Conservation (phyloP, 2,329 filamentous ascomycete species). For the Aureobasidium sp. region DNA sequence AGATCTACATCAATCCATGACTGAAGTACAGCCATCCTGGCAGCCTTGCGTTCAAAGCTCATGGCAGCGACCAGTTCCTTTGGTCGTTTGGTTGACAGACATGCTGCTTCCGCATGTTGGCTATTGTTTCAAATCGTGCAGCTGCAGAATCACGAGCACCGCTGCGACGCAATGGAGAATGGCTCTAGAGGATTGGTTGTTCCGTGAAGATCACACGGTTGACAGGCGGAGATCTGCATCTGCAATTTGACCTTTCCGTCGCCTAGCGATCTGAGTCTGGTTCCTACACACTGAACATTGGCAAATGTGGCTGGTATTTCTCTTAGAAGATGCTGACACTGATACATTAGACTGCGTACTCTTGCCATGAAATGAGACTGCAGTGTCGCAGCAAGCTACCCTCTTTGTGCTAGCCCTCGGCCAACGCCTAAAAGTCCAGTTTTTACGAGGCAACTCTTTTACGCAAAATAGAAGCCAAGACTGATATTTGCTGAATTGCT, state of each 20-base stretch:
- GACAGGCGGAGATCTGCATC: conserved; percentile 14
- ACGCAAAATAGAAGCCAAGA: not conserved
- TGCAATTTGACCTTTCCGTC: conserved; percentile 12
- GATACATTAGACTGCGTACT: not conserved
- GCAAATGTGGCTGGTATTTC: not conserved
- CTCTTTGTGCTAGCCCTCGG: not conserved
- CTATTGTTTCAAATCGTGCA: not conserved
- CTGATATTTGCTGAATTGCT: not conserved
- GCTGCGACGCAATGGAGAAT: not conserved
- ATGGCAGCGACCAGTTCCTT: not conserved
- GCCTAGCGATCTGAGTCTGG: not conserved
- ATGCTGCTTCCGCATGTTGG: not conserved
- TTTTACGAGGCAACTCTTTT: not conserved
- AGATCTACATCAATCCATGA: not conserved
- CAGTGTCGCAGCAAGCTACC: not conserved
- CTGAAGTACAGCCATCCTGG: not conserved
- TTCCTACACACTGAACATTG: not conserved
- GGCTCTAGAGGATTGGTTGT: not conserved
- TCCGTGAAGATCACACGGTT: conserved; percentile 13
- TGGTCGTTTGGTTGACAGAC: not conserved
- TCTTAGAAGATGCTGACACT: not conserved
- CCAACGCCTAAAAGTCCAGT: not conserved
- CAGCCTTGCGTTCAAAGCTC: not conserved
- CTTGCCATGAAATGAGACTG: not conserved
- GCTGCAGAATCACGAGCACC: not conserved